Conservation (phyloP, 2,329 filamentous ascomycete species). For the Aspergillus cejpii region DNA sequence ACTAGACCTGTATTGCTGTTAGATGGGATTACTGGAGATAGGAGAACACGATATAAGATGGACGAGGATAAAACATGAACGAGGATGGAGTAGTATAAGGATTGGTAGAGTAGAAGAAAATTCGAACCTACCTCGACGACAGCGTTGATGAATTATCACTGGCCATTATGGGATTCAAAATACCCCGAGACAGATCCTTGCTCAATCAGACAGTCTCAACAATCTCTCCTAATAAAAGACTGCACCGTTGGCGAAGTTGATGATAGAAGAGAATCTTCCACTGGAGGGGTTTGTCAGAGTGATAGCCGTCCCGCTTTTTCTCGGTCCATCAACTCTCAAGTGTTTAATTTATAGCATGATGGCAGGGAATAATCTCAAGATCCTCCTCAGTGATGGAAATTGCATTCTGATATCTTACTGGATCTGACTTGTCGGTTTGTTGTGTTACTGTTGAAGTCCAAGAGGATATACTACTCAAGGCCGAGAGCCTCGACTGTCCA, state of each 20-base stretch:
- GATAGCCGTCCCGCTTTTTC: conserved; percentile 12
- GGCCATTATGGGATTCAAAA: background rate
- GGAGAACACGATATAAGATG: too few relatives aligned
- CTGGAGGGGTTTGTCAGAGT: too few relatives aligned
- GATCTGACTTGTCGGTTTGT: too few relatives aligned
- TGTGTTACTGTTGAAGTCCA: too few relatives aligned
- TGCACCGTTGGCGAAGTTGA: background rate
- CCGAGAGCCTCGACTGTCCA: background rate
- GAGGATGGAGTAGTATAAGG: background rate
- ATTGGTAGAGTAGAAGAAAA: background rate
- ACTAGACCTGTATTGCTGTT: background rate
- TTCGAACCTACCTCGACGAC: background rate
- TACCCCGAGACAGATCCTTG: background rate
- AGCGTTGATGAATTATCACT: background rate
- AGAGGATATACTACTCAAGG: background rate
- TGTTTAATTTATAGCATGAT: too few relatives aligned
- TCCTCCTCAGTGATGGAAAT: too few relatives aligned
- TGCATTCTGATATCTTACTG: too few relatives aligned
- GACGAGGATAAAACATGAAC: too few relatives aligned
- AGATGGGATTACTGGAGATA: background rate
- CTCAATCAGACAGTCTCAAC: background rate
- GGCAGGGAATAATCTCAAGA: too few relatives aligned
- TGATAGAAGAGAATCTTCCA: too few relatives aligned
- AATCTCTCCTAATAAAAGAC: background rate
- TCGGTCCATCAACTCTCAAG: too few relatives aligned